A percentile compares a stretch with the other conserved stretches of the same genome.
Evolutionary conservation across 495 filamentous ascomycete genomes (phyloP).

Genomic region (Penicillium manginii): DNA sequence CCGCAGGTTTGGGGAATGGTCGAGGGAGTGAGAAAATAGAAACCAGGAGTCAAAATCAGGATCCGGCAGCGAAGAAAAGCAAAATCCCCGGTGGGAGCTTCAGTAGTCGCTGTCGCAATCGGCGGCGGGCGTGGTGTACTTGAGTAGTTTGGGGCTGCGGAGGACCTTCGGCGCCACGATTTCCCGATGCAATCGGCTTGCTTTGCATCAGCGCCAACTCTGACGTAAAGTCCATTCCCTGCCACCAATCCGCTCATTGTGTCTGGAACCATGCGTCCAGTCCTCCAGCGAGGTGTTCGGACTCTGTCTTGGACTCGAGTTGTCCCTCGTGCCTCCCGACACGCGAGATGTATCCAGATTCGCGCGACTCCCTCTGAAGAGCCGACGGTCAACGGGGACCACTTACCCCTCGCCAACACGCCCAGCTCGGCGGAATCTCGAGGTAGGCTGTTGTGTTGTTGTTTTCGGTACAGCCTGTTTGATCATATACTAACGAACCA

Average conservation of each 20-base stretch:
- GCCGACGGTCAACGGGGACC: constrained; percentile 40
- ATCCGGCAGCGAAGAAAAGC: background rate
- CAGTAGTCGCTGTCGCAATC: constrained; percentile 25
- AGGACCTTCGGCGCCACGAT: constrained; percentile 31
- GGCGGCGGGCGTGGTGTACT: constrained; percentile 23
- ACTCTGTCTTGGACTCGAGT: constrained; percentile 44
- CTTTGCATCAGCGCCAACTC: constrained; percentile 23
- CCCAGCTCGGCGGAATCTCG: constrained; percentile 45
- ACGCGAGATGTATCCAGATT: constrained; percentile 49
- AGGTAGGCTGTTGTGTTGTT: constrained; percentile 29
- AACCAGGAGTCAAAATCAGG: constrained; percentile 6
- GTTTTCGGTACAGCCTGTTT: background rate
- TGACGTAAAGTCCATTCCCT: constrained; percentile 36
- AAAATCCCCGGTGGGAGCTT: constrained; percentile 1
- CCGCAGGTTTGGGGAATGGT: background rate
- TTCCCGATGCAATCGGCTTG: constrained; percentile 22
- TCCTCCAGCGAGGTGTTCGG: constrained; percentile 43
- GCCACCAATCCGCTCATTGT: constrained; percentile 11
- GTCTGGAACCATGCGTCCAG: constrained; percentile 38
- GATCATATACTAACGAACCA: background rate
- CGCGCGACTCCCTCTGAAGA: constrained; percentile 45
- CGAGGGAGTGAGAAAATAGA: background rate
- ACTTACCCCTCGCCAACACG: constrained; percentile 45
- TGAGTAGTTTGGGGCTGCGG: constrained; percentile 2
- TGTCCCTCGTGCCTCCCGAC: constrained; percentile 35